Percentiles rank a stretch among this genome's conserved stretches.
Conservation (phyloP, 1,284 basidiomycete genomes). For the Pseudozyma flocculosa region DNA sequence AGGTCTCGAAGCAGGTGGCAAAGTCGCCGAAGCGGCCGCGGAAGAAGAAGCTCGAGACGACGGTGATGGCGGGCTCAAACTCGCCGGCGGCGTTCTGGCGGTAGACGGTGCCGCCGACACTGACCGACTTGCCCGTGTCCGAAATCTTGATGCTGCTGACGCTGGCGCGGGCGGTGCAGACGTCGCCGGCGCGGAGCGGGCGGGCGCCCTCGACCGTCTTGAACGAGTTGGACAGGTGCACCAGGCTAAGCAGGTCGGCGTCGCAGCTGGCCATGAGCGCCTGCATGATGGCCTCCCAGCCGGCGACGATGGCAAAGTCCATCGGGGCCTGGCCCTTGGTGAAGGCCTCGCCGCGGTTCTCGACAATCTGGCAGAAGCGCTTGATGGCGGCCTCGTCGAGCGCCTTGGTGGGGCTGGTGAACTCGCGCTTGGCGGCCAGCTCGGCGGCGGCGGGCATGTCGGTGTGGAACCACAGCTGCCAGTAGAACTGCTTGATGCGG, state of each 20-base stretch:
- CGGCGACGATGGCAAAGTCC: conserved; percentile 98
- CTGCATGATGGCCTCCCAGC: conserved; percentile 67
- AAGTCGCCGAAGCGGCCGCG: conserved; percentile 91
- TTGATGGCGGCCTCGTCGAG: conserved; percentile 72
- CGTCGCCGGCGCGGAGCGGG: conserved; percentile 79
- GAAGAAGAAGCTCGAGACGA: conserved; percentile 92
- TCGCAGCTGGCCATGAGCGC: conserved; percentile 50
- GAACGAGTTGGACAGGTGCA: conserved; percentile 96
- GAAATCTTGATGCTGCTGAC: conserved; percentile 88
- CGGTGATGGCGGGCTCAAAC: conserved; percentile 94
- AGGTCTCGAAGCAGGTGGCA: conserved; percentile 87
- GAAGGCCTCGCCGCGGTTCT: conserved; percentile 88
- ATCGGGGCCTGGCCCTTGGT: conserved; percentile 70
- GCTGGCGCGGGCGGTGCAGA: conserved; percentile 83
- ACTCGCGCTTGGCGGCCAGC: conserved; percentile 30
- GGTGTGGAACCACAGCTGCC: conserved; percentile 53
- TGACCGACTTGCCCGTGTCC: conserved; percentile 75
- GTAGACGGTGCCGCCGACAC: conserved; percentile 40
- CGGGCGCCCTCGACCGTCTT: conserved; percentile 75
- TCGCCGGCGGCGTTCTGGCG: conserved; percentile 56
- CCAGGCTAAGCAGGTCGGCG: conserved; percentile 75
- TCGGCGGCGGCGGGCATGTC: conserved; percentile 41
- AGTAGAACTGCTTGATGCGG: conserved; percentile 72
- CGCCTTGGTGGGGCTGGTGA: conserved; percentile 41
- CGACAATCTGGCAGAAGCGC: conserved; percentile 87